Evolutionary conservation across 1,284 basidiomycete species (phyloP).

Genomic region (Flammula alnicola): DNA sequence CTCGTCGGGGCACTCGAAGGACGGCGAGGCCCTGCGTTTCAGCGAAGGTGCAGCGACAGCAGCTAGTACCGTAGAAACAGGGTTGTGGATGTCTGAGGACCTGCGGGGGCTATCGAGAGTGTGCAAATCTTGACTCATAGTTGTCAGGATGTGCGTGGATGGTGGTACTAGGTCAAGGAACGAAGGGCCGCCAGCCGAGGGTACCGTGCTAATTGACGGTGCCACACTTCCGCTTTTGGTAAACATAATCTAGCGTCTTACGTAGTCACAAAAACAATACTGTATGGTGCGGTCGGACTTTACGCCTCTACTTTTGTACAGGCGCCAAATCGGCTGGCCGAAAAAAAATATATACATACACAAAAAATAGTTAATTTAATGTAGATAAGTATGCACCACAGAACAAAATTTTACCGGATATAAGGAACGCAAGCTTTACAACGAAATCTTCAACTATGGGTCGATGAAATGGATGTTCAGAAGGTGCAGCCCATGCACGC

Average conservation of each 20-base stretch:
- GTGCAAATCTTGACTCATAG: conserved; percentile 29
- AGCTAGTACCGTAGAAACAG: conserved; percentile 12
- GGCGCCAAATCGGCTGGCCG: too few relatives aligned
- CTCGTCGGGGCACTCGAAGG: conserved; percentile 56
- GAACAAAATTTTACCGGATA: too few relatives aligned
- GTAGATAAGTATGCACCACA: too few relatives aligned
- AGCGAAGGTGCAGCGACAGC: conserved; percentile 38
- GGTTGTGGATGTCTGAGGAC: conserved; percentile 3
- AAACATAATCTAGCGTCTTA: conserved; percentile 21
- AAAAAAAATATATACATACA: too few relatives aligned
- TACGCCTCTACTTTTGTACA: too few relatives aligned
- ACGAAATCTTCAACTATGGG: too few relatives aligned
- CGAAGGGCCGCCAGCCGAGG: conserved; percentile 26
- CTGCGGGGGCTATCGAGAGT: conserved; percentile 18
- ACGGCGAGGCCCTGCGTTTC: conserved; percentile 67
- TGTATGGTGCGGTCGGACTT: not conserved
- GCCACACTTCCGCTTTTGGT: conserved; percentile 29
- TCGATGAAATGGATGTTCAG: too few relatives aligned
- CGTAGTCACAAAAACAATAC: conserved; percentile 1
- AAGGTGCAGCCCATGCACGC: too few relatives aligned
- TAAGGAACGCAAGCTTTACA: too few relatives aligned
- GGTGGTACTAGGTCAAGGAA: conserved; percentile 33
- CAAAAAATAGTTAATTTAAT: too few relatives aligned
- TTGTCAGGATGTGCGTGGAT: conserved; percentile 24
- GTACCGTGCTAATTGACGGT: conserved; percentile 26